Base-by-base conservation (phyloP, 768 basidiomycete genomes). In the Agaricus bisporus region DNA sequence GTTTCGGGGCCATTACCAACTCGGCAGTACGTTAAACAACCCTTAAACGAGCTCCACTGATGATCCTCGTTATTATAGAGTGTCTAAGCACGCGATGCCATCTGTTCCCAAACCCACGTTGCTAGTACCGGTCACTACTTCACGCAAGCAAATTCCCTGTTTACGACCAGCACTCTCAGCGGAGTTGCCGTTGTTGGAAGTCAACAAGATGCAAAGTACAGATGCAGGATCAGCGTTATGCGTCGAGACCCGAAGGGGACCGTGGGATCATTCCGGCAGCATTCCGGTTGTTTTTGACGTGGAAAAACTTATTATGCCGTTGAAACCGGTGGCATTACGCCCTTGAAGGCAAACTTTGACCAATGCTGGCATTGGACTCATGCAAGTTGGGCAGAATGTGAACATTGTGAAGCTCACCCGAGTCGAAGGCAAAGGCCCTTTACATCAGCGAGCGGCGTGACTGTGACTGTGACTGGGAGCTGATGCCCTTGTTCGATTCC, bases 61-160 rank as follows among this genome's bases (percentile, higher is more conserved):
- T 42, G 15, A 29, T 46, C 29, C n/a, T 41, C n/a, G 46, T 53
- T 37, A 18, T 36, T n/a, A 47, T 58, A 78, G 78, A 48, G 58
- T 71, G 42, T 78, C 85, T 18, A 86, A 78, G 62, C 84, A 88
- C 67, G 76, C 71, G 12, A 72, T 89, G 58, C 88, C 88, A 11
- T 77, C 80, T n/a, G 20, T 83, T 25, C 88, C 88, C 10, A 70
- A 71, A 37, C 85, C 85, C 64, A 72, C 29, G 68, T 70, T 44
- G 63, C 69, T 20, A 62, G 64, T 25, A 47, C 59, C 54, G 37
- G 43, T 46, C 49, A 44, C 43, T 22, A 28, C 37, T 41, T 38
- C 45, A 18, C 52, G 45, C 15, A 45, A 37, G 20, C 45, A 22
- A 20, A 47, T 18, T 28, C 14, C 38, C 38, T 32, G 52, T 41